Base-by-base conservation (phyloP, 176 grass and related monocot genomes). In the Eremochloa ophiuroides region DNA sequence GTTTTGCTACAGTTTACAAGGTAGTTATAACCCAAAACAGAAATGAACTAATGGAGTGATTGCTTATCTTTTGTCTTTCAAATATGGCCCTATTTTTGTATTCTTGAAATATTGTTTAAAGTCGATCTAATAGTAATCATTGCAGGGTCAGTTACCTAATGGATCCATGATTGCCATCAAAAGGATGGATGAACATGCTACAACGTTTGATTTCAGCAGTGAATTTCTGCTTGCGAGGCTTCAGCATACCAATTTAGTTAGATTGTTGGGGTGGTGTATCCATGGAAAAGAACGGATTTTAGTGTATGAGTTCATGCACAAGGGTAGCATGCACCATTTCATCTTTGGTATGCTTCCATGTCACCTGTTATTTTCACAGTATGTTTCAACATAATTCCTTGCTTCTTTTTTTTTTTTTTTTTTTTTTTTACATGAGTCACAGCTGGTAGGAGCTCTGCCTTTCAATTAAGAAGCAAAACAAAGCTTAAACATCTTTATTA, bases 1-100 rank as follows among this genome's bases (percentile, higher is more conserved):
- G 82, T 17, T 85, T 85, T 46, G 72, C 33, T 44, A 72, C 27
- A 23, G 55, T 89, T 71, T 89, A 89, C 35, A 89, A 89, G 87
- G 87, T 89, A 70, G n/a, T 56, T 58, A 23, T 53, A 75, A 68
- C 31, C 4, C 6, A 35, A 66, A 83, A 76, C 4, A 68, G 13
- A 31, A 76, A 30, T 2, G 9, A 71, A 40, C 30, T 60, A 50
- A 70, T 40, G 4, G 34, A 70, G 9, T n/a, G 26, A 30, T 43
- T 78, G 22, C 4, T 25, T 55, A 16, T 74, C 35, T 9, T 77
- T 35, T 40, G 1, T 22, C 3, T 59, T 71, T 9, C 37, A 23
- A 74, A 56, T 34, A 30, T 47, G 59, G 6, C 15, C 3, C 0
- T 70, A 4, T 60, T 10, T 47, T 75, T 61, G 25, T 75, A 46